phyloP scores from a whole-genome alignment of 768 basidiomycete genomes.

The Lepiota brunneoincarnata region DNA sequence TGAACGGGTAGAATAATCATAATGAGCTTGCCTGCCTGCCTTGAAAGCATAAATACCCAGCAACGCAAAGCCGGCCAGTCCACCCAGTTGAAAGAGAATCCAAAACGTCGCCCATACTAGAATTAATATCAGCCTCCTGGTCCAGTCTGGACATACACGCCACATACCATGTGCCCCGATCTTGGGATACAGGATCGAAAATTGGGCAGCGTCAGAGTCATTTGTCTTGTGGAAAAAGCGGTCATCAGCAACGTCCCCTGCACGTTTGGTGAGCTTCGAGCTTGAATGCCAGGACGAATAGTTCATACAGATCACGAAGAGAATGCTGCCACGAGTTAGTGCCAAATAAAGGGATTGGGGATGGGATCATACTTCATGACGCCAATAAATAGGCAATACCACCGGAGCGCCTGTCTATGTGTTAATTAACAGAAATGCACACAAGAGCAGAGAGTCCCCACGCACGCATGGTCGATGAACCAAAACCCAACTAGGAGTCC shows the following conservation, averaged over 20 bases:
- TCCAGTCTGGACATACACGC: background rate
- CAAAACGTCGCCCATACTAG: slow-evolving; percentile 85
- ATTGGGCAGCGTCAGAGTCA: slow-evolving; percentile 92
- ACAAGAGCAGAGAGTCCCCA: slow-evolving; percentile 15
- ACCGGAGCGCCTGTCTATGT: slow-evolving; percentile 71
- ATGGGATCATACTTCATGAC: slow-evolving; percentile 69
- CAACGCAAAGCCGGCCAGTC: slow-evolving; percentile 75
- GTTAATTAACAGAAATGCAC: slow-evolving; percentile 6
- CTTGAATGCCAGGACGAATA: background rate
- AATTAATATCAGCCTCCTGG: background rate
- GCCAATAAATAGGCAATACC: slow-evolving; percentile 81
- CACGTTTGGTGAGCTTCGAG: background rate
- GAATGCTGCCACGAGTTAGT: slow-evolving; percentile 43
- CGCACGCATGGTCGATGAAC: slow-evolving; percentile 91
- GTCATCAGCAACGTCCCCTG: slow-evolving; percentile 94
- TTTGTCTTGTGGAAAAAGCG: slow-evolving; percentile 93
- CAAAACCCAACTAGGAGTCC: slow-evolving; percentile 88
- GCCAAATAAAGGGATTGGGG: background rate
- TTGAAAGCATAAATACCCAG: slow-evolving; percentile 85
- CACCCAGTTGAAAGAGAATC: slow-evolving; percentile 76
- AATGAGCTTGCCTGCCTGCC: slow-evolving; percentile 43
- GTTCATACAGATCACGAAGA: slow-evolving; percentile 83
- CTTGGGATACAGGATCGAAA: slow-evolving; percentile 67
- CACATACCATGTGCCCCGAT: slow-evolving; percentile 69
- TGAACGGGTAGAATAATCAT: background rate